Base-by-base conservation (phyloP, 768 basidiomycete species). In the Termitomyces eurrhizus region DNA sequence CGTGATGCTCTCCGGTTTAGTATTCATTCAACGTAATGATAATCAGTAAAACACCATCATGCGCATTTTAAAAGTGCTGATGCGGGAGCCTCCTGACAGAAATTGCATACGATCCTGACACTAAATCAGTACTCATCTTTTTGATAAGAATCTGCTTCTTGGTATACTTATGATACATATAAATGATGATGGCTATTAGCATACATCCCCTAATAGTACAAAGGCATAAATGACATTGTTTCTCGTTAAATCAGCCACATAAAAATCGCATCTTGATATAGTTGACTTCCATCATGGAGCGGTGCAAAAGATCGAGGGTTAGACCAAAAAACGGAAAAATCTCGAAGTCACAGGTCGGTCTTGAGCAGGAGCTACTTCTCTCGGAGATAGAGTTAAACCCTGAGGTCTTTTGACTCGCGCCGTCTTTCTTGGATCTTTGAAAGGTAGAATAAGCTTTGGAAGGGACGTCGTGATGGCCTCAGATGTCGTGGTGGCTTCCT, bases 351-450 rank as follows among this genome's bases (percentile, higher is more conserved):
- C 53, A 52, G 62, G 49, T 35, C 63, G 68, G 48, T 58, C 57
- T 50, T 53, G 58, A 2, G 60, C 58, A 36, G 59, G 33, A 51
- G 51, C 48, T 35, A 45, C 59, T 18, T 62, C 60, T 50, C 66
- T 62, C 21, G 58, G 48, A 14, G 53, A 62, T 42, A 67, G 59
- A 3, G 63, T 64, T 44, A 66, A 65, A 39, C 60, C 67, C 41
- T 61, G 60, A 12, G 72, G 73, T 50, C 73, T 66, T 59, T 72
- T 72, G 16, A 75, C 75, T 33, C 75, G 69, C 33, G 71, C 73
- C 24, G 67, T 72, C 26, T 62, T 69, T 46, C 74, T 69, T 14
- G 75, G 75, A 57, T 77, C 75, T 50, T 66, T 67, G 56, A 67
- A 71, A 36, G 65, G 49, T 33, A 60, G 57, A n/a, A 52, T 57